Percentiles rank a stretch among this genome's conserved stretches.
phyloP scores from a whole-genome alignment of 148 eudicot species.

The Fagopyrum tataricum region DNA sequence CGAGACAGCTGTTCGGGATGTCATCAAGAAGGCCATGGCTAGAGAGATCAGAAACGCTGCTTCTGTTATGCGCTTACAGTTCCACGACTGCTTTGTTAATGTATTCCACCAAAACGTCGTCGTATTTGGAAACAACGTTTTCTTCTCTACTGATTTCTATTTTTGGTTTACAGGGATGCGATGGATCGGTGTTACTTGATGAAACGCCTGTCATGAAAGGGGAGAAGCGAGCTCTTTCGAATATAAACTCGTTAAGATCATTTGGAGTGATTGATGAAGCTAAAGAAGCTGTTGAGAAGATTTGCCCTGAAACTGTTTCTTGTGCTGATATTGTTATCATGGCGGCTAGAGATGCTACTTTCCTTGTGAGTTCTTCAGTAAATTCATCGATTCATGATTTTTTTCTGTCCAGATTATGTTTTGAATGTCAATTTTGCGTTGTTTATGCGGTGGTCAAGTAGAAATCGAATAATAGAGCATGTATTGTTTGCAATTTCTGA shows the following conservation, averaged over 20 bases:
- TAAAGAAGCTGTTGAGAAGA: conserved; percentile 55
- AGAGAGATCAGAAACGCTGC: conserved; percentile 64
- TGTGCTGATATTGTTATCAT: conserved; percentile 87
- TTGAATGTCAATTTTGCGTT: not conserved
- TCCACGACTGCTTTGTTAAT: conserved; percentile 91
- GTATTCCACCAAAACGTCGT: conserved; percentile 23
- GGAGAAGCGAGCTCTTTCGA: conserved; percentile 66
- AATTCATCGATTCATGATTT: not conserved
- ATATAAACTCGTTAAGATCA: conserved; percentile 71
- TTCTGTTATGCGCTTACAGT: conserved; percentile 91
- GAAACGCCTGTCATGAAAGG: conserved; percentile 78
- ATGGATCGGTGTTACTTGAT: conserved; percentile 78
- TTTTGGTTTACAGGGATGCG: conserved; percentile 62
- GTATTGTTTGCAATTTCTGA: not conserved
- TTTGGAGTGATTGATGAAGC: conserved; percentile 71
- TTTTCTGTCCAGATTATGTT: not conserved
- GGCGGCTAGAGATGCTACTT: conserved; percentile 90
- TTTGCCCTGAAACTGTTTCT: conserved; percentile 68
- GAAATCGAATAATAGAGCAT: not conserved
- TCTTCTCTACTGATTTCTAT: not conserved
- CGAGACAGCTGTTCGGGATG: conserved; percentile 43
- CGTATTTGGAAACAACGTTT: not conserved
- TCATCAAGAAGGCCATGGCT: conserved; percentile 49
- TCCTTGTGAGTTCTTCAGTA: conserved; percentile 35
- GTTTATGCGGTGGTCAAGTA: not conserved